Evolutionary conservation across 208 protist genomes (phyloP), one percentile per base, ranked within the genome.

Genomic region (Leishmania braziliensis): DNA sequence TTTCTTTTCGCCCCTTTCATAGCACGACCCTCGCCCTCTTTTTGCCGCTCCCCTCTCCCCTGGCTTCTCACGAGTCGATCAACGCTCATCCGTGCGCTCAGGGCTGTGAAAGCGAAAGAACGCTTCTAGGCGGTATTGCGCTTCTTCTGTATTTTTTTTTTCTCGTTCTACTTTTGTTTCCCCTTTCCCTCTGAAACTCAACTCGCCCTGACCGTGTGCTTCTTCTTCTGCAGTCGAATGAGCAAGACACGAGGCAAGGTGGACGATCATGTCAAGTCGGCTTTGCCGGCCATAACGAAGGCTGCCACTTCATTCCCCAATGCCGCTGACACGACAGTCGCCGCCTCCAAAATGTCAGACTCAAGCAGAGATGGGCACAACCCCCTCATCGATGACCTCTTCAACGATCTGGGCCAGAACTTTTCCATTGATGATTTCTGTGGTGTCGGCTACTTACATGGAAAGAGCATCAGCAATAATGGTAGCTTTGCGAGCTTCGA

Each of bases 331-430:
- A 48, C 26, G 51, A 16, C 14, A 12, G 54, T 20, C 10, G 29
- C 58, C 2, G 56, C 62, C 12, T 75, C 70, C 43, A 78, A 69
- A 65, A 53, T 4, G 58, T n/a, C 29, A 10, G n/a, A 50, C 20
- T 71, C 78, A 6, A 50, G 56, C 56, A 69, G 54, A 0, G 54
- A 56, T 8, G 78, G 68, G 53, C 73, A 60, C 71, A 86, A 86
- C 66, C 89, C 89, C 2, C 86, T 92, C 33, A 88, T 92, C 39
- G 85, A 90, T 39, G 87, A 90, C 63, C 80, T 90, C 20, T 83
- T 88, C 20, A 68, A 84, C 20, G 84, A 87, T 9, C 33, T 87
- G 39, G 78, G 54, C 62, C 33, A 23, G 9, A 50, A 77, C 72
- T 79, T 66, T 18, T 70, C 14, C 12, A 26, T 9, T n/a, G n/a